phyloP scores from a whole-genome alignment of 192 early-diverging fungal species.

The Phlyctochytrium arcticum region DNA sequence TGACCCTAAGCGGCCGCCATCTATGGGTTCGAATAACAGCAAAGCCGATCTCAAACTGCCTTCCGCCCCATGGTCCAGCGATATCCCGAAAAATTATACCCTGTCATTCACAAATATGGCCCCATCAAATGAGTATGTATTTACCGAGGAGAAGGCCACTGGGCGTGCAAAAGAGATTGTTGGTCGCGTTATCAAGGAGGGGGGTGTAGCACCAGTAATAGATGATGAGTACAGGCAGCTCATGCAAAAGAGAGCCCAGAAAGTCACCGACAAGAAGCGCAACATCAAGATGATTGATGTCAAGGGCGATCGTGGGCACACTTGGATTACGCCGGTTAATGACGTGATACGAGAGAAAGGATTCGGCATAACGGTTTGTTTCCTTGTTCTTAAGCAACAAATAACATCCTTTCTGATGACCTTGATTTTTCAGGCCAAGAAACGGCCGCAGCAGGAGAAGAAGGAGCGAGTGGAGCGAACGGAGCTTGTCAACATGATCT shows the following conservation, averaged over 20 bases:
- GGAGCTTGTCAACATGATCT: constrained; percentile 81
- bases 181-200: constrained; percentile 42
- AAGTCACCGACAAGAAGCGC: constrained; percentile 11
- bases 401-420: not conserved
- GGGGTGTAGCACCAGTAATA: constrained; percentile 33
- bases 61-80: constrained; percentile 50
- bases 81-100: constrained; percentile 80
- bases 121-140: constrained; percentile 74
- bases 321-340: constrained; percentile 16
- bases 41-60: constrained; percentile 68
- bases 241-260: constrained; percentile 9
- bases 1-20: too few species aligned
- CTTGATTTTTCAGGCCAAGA: not conserved
- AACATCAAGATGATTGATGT: constrained; percentile 2
- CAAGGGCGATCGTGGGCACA: not conserved
- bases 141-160: constrained; percentile 53
- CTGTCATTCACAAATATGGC: constrained; percentile 66
- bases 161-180: constrained; percentile 35
- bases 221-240: constrained; percentile 34
- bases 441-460: constrained; percentile 54
- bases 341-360: not conserved
- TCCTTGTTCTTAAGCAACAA: not conserved
- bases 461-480: constrained; percentile 78
- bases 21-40: not conserved
- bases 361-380: constrained; percentile 2